These are phyloP conservation scores for Citrullus mucosospermus DNA, from an alignment of 306 rosid genomes.

Conservation along the genomic window DNA sequence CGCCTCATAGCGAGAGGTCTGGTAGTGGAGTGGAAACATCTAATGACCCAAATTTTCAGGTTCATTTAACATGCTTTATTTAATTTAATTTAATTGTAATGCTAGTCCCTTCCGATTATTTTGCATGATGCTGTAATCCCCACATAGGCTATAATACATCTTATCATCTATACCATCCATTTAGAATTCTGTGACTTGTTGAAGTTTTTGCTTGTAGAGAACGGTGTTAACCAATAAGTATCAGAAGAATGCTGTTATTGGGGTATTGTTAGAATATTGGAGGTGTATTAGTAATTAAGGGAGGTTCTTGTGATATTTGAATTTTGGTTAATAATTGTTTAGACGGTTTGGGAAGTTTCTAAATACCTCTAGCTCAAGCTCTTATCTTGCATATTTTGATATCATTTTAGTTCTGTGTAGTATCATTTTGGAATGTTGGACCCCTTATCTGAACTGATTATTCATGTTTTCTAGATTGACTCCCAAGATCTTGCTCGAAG, in stretches of 20 bases:
- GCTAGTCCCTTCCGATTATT: not conserved
- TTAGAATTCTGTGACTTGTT: not conserved
- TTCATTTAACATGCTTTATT: conserved; percentile 11
- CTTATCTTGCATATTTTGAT: no score
- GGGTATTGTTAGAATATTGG: no score
- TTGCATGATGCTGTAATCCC: not conserved
- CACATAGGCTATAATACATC: not conserved
- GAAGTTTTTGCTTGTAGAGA: not conserved
- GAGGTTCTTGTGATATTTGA: no score
- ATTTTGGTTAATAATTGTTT: no score
- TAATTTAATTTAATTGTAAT: not conserved
- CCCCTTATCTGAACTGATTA: not conserved
- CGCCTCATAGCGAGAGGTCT: conserved; percentile 16
- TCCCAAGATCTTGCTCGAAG: conserved; percentile 48
- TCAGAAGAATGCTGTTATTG: no score
- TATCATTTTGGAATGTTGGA: not conserved
- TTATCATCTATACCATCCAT: not conserved
- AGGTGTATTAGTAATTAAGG: no score
- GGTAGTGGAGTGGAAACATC: conserved; percentile 20
- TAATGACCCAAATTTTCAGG: conserved; percentile 44
- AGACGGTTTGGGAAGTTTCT: no score
- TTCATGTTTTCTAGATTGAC: conserved; percentile 28
- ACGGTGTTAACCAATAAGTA: not conserved
- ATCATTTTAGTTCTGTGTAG: no score
- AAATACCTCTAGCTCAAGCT: no score